These are phyloP conservation scores for Meripilus lineatus DNA, from an alignment of 1,284 basidiomycete species.

Conservation along the genomic window DNA sequence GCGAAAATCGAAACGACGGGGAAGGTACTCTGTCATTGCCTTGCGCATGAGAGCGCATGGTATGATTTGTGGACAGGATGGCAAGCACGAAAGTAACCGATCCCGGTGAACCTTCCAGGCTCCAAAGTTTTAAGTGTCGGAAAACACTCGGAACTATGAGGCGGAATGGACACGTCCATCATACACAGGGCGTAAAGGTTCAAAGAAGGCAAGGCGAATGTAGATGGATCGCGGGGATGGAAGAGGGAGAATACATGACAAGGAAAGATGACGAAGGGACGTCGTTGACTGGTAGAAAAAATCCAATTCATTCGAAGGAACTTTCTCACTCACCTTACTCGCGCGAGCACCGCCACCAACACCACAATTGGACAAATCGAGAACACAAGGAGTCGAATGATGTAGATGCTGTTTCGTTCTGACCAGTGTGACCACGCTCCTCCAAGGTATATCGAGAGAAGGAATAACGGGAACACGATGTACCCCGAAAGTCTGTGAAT, in stretches of 20 bases:
- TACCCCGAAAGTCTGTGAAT: slow-evolving; percentile 60
- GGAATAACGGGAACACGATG: slow-evolving; percentile 46
- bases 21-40: neutral
- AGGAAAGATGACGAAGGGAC: too few relatives aligned
- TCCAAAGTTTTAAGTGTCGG: too few relatives aligned
- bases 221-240: too few relatives aligned
- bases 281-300: too few relatives aligned
- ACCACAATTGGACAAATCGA: slow-evolving; percentile 41
- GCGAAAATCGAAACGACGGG: neutral
- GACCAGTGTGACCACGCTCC: slow-evolving; percentile 63
- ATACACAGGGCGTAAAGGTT: neutral
- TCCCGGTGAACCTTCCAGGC: too few relatives aligned
- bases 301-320: too few relatives aligned
- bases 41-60: neutral
- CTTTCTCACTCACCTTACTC: slow-evolving; percentile 24
- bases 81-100: neutral
- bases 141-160: too few relatives aligned
- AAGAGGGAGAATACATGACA: neutral
- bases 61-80: neutral
- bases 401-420: slow-evolving; percentile 29
- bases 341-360: slow-evolving; percentile 18
- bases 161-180: too few relatives aligned
- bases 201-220: too few relatives aligned
- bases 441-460: slow-evolving; percentile 56
- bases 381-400: slow-evolving; percentile 47